Percentiles rank a stretch among this genome's conserved stretches.
phyloP scores from a whole-genome alignment of 495 filamentous ascomycete genomes.

The Penicillium lividum region DNA sequence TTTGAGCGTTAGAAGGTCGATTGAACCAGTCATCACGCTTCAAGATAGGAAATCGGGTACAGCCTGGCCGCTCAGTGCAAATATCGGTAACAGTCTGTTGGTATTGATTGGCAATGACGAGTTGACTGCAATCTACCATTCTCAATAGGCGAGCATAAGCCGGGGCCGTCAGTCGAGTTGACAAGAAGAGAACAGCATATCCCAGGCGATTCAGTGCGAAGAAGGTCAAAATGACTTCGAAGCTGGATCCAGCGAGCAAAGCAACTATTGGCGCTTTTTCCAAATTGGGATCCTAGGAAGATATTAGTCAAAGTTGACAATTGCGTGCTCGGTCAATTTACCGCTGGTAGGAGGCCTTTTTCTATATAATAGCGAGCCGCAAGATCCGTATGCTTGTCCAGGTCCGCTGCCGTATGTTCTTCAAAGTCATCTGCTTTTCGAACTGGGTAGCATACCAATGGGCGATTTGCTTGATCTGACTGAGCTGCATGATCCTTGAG shows the following conservation, averaged over 20 bases:
- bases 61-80: constrained; percentile 14
- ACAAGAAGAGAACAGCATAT: constrained; percentile 56
- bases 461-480: constrained; percentile 17
- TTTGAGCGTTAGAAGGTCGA: constrained; percentile 10
- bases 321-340: not conserved
- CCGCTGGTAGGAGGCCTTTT: constrained; percentile 24
- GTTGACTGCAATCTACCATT: constrained; percentile 42
- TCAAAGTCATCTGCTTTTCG: constrained; percentile 27
- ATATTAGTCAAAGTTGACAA: not conserved
- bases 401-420: constrained; percentile 26
- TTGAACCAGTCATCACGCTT: constrained; percentile 26
- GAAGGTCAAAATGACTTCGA: constrained; percentile 55
- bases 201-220: constrained; percentile 58
- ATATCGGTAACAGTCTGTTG: constrained; percentile 25
- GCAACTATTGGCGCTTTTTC: constrained; percentile 44
- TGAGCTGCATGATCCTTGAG: constrained; percentile 28
- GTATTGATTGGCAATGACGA: constrained; percentile 30
- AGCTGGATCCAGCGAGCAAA: constrained; percentile 51
- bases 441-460: constrained; percentile 28
- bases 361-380: constrained; percentile 27
- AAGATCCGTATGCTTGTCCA: constrained; percentile 30
- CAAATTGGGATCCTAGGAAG: constrained; percentile 17
- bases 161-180: constrained; percentile 52
- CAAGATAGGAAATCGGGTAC: constrained; percentile 12
- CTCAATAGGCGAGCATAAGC: constrained; percentile 52